Evolutionary conservation across 768 basidiomycete genomes (phyloP).

Genomic region (Amanita molliuscula): DNA sequence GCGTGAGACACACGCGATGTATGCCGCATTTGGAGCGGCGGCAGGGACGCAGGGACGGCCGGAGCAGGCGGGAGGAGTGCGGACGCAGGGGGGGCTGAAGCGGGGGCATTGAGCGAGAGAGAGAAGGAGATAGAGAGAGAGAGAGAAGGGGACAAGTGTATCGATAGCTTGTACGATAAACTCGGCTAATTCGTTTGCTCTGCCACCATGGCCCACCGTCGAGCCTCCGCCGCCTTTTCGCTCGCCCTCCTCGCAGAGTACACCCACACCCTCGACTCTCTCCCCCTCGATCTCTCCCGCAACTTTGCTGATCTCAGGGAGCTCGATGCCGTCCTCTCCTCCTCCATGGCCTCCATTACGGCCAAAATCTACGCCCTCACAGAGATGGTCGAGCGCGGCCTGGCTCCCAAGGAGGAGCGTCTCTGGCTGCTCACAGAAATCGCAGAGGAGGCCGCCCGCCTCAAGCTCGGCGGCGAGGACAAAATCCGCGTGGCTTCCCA

Average conservation of each 20-base stretch:
- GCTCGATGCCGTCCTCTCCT: slow-evolving; percentile 94
- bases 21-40: slow-evolving; percentile 32
- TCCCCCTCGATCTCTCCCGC: slow-evolving; percentile 90
- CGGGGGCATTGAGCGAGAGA: not conserved
- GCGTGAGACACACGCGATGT: slow-evolving; percentile 50
- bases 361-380: slow-evolving; percentile 69
- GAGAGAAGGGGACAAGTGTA: not conserved
- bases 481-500: slow-evolving; percentile 92
- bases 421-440: slow-evolving; percentile 86
- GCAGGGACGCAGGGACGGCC: not conserved
- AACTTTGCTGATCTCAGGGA: slow-evolving; percentile 94
- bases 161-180: not conserved
- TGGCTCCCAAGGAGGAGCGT: slow-evolving; percentile 54
- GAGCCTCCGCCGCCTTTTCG: slow-evolving; percentile 39
- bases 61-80: not conserved
- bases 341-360: slow-evolving; percentile 76
- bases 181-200: not conserved
- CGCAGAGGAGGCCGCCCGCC: slow-evolving; percentile 83
- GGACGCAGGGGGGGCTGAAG: not conserved
- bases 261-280: slow-evolving; percentile 85
- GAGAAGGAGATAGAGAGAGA: not conserved
- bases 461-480: slow-evolving; percentile 94
- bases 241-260: slow-evolving; percentile 72
- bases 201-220: not conserved
- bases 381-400: slow-evolving; percentile 59